Base-by-base conservation (phyloP, 2,329 filamentous ascomycete genomes). In the Aphanocladium album region DNA sequence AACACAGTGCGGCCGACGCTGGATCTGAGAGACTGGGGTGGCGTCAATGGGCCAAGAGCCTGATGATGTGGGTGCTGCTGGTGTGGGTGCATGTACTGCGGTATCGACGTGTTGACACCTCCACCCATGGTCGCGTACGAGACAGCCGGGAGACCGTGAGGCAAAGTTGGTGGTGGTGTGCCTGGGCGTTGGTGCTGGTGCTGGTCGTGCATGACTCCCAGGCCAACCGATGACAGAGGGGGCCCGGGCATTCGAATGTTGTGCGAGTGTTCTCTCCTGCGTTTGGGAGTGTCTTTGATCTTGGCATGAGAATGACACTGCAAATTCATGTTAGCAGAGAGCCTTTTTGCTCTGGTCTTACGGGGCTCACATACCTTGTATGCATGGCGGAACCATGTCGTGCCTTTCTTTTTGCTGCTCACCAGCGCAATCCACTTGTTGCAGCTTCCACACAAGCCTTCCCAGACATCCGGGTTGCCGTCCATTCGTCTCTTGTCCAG, bases 381-480 rank as follows among this genome's bases (percentile, higher is more conserved):
- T 51, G 90, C 90, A 74, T 96, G 91, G 65, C 91, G 81, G 74
- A 93, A 96, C 90, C 90, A 96, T 3, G 90, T 93, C 1, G 90
- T 96, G n/a, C 90, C 90, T 77, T 93, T 93, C 79, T 93, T 93
- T 77, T 93, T 93, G 72, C 87, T 91, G 76, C 89, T 93, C 46
- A 92, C 89, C 39, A 93, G 78, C 14, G 88, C 86, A 66, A 93
- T 88, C 89, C 89, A 93, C 63, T 91, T 88, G 65, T 87, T 88
- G 74, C 89, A 93, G 70, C 85, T 88, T 54, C 88, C 85, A 69
- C 90, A 93, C 6, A 91, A 79, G 2, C 88, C 90, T 70, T 93
- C 89, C 88, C 88, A 91, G 3, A 91, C 88, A 69, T 91, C 89
- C 3, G 89, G 85, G 68, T 91, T 93, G 43, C 89, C 88, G 70